Evolutionary conservation across 2,329 filamentous ascomycete species (phyloP).

Genomic region (Alternaria hordeiaustralica): DNA sequence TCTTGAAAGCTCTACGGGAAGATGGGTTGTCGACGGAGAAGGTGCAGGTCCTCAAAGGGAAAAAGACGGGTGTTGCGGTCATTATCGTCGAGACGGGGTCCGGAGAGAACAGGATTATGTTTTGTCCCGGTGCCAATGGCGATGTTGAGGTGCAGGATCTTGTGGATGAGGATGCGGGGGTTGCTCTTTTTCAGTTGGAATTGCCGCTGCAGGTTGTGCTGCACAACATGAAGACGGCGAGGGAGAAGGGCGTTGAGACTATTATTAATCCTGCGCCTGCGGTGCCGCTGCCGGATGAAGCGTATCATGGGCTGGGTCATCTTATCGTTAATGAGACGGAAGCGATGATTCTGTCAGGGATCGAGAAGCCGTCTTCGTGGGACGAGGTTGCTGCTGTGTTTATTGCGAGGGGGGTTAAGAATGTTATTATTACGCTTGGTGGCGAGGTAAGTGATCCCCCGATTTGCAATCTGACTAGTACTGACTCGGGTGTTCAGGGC

Average conservation of each 20-base stretch:
- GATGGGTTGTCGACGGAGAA: conserved; percentile 53
- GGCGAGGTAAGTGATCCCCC: conserved; percentile 62
- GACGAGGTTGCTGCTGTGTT: conserved; percentile 58
- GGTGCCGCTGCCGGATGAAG: conserved; percentile 68
- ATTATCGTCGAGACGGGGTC: conserved; percentile 57
- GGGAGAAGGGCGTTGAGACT: conserved; percentile 55
- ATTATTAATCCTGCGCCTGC: conserved; percentile 85
- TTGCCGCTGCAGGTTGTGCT: conserved; percentile 52
- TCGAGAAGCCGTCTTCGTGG: conserved; percentile 42
- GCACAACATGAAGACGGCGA: conserved; percentile 46
- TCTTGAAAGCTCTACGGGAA: conserved; percentile 51
- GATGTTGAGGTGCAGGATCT: conserved; percentile 47
- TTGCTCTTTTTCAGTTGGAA: conserved; percentile 57
- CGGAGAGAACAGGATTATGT: conserved; percentile 58
- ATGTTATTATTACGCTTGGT: conserved; percentile 85
- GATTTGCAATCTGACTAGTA: background rate
- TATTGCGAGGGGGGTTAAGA: conserved; percentile 71
- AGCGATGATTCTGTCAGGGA: conserved; percentile 73
- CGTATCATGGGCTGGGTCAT: conserved; percentile 73
- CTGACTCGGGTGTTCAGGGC: conserved; percentile 40
- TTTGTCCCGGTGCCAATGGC: conserved; percentile 56
- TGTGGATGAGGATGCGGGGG: conserved; percentile 49
- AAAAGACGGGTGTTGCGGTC: conserved; percentile 57
- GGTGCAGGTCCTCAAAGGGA: conserved; percentile 50
- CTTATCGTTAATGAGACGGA: conserved; percentile 92